A percentile compares a stretch with the other conserved stretches of the same genome.
phyloP scores from a whole-genome alignment of 164 flowering plant genomes.

The Dillenia turbinata region DNA sequence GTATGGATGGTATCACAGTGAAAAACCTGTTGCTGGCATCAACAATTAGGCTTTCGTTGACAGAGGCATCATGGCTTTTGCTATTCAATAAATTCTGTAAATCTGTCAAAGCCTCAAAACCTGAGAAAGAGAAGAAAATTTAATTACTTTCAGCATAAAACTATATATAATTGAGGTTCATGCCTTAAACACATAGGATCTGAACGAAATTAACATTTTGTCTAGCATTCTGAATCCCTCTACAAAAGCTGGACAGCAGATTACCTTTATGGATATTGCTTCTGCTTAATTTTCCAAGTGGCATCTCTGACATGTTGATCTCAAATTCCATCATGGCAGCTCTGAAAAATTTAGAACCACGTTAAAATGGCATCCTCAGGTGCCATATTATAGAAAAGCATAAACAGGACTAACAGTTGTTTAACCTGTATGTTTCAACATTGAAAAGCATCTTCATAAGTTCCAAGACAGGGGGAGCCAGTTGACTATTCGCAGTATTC shows the following conservation, averaged over 20 bases:
- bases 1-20: constrained; percentile 90
- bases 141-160: too few species aligned
- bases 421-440: constrained; percentile 87
- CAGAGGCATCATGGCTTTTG: constrained; percentile 31
- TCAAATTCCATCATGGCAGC: constrained; percentile 98
- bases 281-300: constrained; percentile 96
- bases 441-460: constrained; percentile 92
- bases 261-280: constrained; percentile 83
- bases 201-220: too few species aligned
- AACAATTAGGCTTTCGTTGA: constrained; percentile 71
- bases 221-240: too few species aligned
- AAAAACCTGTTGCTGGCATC: constrained; percentile 95
- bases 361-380: not conserved
- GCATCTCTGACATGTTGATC: constrained; percentile 98
- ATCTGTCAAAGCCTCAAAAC: constrained; percentile 95
- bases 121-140: constrained; percentile 28
- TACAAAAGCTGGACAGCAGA: too few species aligned
- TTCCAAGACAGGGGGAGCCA: constrained; percentile 66
- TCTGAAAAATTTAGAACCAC: constrained; percentile 34
- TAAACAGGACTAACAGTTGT: constrained; percentile 2
- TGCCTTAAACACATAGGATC: too few species aligned
- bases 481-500: constrained; percentile 37
- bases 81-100: constrained; percentile 67
- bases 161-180: too few species aligned
- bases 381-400: not conserved